Evolutionary conservation across 2,329 filamentous ascomycete species (phyloP), one percentile per base, ranked within the genome.

Genomic region (Pseudocercospora fijiensis): DNA sequence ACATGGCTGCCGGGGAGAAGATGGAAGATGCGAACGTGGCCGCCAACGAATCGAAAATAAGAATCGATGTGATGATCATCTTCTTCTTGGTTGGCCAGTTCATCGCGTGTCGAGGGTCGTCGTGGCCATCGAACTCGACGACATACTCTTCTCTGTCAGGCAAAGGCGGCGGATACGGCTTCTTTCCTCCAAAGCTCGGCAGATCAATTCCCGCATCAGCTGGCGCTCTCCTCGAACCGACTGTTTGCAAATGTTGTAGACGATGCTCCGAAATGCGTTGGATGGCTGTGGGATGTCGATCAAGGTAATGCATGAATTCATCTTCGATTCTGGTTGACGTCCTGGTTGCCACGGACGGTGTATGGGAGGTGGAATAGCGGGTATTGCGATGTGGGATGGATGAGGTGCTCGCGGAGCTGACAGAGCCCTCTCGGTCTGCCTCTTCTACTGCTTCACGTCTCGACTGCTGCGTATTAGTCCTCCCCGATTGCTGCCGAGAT

Each of bases 61-160:
- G 80, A 71, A 92, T 88, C 45, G 83, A 82, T 20, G 87, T 85
- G 0, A 88, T 90, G 4, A 85, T 70, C 43, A 92, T 57, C 72
- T 84, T 86, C 86, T 96, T 96, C 81, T 90, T 93, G 60, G 90
- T 72, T 0, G 90, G 84, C 92, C 92, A 96, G 75, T 96, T 96
- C 78, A 94, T 90, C 1, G 92, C 89, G 47, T 91, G 60, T 65
- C 92, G 74, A 4, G 92, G 92, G 73, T 96, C 92, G 68, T 92
- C 84, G 1, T 87, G 88, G 0, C 92, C 92, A 69, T 93, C 88
- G 73, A 96, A 96, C 51, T 85, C 90, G 56, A 93, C 90, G 0
- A 93, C 89, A 73, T 93, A 94, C 67, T 90, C 86, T 71, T 93
- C 90, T 70, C 84, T 82, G 13, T 87, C 85, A 2, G 89, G 89